phyloP scores from a whole-genome alignment of 75 land plant species.

The Sequoiadendron giganteum region DNA sequence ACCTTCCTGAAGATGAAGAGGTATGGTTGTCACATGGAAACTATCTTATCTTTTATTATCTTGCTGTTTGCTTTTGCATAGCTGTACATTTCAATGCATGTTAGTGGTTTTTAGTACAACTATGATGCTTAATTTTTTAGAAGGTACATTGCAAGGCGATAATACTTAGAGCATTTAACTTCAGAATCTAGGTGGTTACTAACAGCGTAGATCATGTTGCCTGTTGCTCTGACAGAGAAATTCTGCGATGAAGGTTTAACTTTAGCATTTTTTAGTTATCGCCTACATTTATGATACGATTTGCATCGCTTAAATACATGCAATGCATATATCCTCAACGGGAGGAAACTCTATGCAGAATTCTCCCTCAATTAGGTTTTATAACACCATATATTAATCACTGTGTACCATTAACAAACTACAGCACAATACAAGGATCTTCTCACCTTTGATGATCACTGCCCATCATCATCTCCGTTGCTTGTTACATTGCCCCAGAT shows the following conservation, averaged over 20 bases:
- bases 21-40: background rate
- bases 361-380: background rate
- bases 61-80: background rate
- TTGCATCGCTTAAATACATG: background rate
- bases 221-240: background rate
- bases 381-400: background rate
- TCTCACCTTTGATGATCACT: too few species aligned
- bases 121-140: background rate
- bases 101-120: background rate
- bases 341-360: background rate
- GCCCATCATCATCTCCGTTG: background rate
- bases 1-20: constrained; percentile 3
- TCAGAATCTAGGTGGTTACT: background rate
- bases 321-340: background rate
- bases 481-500: background rate
- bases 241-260: background rate
- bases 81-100: background rate
- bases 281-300: background rate
- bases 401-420: background rate
- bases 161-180: background rate
- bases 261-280: background rate
- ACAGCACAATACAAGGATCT: background rate
- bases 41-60: background rate
- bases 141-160: background rate
- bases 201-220: background rate